phyloP scores from a whole-genome alignment of 1,139 yeast species.

The Hanseniaspora sp. region DNA sequence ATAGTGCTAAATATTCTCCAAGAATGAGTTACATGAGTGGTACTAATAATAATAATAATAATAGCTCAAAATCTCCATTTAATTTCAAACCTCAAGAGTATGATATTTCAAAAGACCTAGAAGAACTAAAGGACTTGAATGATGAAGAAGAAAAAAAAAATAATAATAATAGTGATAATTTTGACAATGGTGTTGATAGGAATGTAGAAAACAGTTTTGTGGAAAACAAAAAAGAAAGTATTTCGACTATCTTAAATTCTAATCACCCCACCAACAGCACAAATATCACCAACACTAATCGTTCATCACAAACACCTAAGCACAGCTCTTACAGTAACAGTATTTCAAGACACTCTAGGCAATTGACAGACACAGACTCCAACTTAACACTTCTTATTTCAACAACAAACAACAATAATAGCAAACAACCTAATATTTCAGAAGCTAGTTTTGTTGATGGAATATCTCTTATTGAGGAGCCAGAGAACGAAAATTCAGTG shows the following conservation, averaged over 20 bases:
- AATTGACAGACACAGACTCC: slow-evolving; percentile 8
- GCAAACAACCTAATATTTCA: background rate
- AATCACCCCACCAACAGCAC: background rate
- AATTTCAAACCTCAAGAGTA: slow-evolving; percentile 14
- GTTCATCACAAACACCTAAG: background rate
- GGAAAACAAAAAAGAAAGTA: slow-evolving; percentile 1
- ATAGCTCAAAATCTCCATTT: slow-evolving; percentile 6
- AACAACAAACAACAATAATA: background rate
- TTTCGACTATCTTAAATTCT: background rate
- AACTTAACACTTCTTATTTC: background rate
- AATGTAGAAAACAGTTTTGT: background rate
- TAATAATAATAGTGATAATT: background rate
- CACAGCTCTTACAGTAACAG: background rate
- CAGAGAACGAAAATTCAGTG: background rate
- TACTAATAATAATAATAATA: background rate
- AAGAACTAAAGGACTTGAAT: background rate
- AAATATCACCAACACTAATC: background rate
- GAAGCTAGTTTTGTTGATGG: background rate
- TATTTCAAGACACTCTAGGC: slow-evolving; percentile 1
- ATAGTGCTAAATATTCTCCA: background rate
- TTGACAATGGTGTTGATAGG: background rate
- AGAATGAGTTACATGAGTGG: background rate
- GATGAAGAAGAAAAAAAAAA: background rate
- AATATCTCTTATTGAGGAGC: background rate
- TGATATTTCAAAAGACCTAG: slow-evolving; percentile 8